Conservation (phyloP, 768 basidiomycete genomes). For the Suillus ampliporus region DNA sequence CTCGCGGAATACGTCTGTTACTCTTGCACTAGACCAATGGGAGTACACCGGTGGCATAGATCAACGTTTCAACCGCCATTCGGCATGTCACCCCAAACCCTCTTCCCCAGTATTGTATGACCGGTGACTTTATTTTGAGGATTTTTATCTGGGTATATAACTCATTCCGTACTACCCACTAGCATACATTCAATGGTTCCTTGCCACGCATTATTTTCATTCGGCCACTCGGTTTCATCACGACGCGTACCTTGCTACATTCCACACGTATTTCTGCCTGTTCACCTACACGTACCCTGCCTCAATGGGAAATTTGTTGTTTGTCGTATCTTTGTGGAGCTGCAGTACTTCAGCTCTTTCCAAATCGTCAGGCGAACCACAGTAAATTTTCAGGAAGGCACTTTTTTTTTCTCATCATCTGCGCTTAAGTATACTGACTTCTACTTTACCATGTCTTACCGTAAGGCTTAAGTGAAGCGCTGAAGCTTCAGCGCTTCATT, state of each 20-base stretch:
- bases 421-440: neutral
- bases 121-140: neutral
- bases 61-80: neutral
- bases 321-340: neutral
- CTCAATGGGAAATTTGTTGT: neutral
- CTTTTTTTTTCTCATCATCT: neutral
- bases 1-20: neutral
- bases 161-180: conserved; percentile 4
- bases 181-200: neutral
- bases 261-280: neutral
- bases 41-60: neutral
- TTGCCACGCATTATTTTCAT: neutral
- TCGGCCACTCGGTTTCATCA: neutral
- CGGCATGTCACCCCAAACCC: neutral
- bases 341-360: neutral
- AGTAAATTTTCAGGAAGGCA: neutral
- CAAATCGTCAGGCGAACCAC: neutral
- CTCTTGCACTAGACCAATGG: neutral
- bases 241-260: neutral
- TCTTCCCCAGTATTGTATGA: conserved; percentile 3
- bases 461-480: too few relatives aligned
- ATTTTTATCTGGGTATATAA: conserved; percentile 8
- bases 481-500: conserved; percentile 4
- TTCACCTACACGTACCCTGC: neutral
- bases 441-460: neutral